A percentile compares a stretch with the other conserved stretches of the same genome.
Evolutionary conservation across 192 early-diverging fungal genomes (phyloP).

Genomic region (Coemansia sp.): DNA sequence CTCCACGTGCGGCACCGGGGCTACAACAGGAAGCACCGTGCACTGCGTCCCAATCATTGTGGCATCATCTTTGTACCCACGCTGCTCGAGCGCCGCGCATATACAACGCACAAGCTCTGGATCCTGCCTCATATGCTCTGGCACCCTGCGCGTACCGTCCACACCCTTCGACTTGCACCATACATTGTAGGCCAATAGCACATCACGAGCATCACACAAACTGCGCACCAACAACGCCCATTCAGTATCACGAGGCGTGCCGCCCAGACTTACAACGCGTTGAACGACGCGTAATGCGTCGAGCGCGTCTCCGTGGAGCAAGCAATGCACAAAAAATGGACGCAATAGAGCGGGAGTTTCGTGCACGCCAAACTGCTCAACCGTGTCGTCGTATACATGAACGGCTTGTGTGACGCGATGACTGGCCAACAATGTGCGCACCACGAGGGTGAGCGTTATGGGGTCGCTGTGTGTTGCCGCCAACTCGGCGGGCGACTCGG

Average conservation of each 20-base stretch:
- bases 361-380: conserved; percentile 3
- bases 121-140: background rate
- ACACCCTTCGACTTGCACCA: background rate
- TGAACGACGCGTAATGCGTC: conserved; percentile 1
- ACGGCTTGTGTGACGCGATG: conserved; percentile 22
- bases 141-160: background rate
- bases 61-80: background rate
- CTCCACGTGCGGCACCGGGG: background rate
- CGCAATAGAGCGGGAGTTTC: conserved; percentile 9
- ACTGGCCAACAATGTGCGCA: conserved; percentile 21
- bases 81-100: background rate
- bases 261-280: conserved; percentile 13
- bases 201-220: background rate
- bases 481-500: background rate
- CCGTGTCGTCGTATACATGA: conserved; percentile 14
- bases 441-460: conserved; percentile 26
- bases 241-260: conserved; percentile 11
- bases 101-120: background rate
- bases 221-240: conserved; percentile 14
- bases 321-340: conserved; percentile 13
- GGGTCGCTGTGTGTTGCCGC: conserved; percentile 23
- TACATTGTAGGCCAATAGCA: background rate
- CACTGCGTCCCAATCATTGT: too few species aligned
- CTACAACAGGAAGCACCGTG: too few species aligned
- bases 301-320: background rate